Evolutionary conservation across 768 basidiomycete species (phyloP), one percentile per base, ranked within the genome.

Genomic region (Glaciozyma martinii): DNA sequence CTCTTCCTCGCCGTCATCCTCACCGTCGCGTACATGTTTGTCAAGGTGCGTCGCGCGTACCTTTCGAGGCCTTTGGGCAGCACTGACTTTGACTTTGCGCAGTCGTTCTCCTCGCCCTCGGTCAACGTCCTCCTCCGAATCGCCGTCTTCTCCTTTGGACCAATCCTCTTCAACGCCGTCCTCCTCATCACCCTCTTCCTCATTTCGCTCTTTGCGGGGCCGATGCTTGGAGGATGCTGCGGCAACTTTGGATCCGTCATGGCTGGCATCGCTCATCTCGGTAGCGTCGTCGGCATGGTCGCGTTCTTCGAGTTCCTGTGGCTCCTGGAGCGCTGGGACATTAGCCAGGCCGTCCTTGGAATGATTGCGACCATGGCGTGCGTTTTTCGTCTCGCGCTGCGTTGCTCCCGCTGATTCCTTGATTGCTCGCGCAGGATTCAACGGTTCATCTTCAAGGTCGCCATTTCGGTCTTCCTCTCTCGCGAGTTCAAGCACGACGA

Each of bases 401-500:
- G n/a, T n/a, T n/a, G n/a, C n/a, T n/a, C n/a, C 7, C 40, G 4
- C 29, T 40, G 30, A 23, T 33, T 40, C 55, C 16, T 16, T 23
- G 7, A 10, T 4, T 4, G 9, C 56, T 13, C 52, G 27, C 27
- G 32, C 60, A 66, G 70, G 62, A 89, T 98, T 62, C 92, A 98
- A 75, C 85, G 95, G 58, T 88, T 88, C 23, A 78, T 97, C 66
- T 86, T 93, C 83, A 98, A 98, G 81, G 81, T 91, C 65, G 80
- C 95, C 62, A 98, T 99, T 74, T 81, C 93, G 0, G 87, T 94
- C 66, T 91, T 93, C 83, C 80, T 98, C 44, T 88, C 92, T 47
- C 87, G 95, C 68, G 95, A 99, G 78, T 95, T 95, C 83, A 99
- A 99, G 80, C 92, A 98, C 76, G 95, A 99, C 76, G 93, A 98